Evolutionary conservation across 192 early-diverging fungal genomes (phyloP), one percentile per base, ranked within the genome.

Genomic region (Oehlia diaphana): DNA sequence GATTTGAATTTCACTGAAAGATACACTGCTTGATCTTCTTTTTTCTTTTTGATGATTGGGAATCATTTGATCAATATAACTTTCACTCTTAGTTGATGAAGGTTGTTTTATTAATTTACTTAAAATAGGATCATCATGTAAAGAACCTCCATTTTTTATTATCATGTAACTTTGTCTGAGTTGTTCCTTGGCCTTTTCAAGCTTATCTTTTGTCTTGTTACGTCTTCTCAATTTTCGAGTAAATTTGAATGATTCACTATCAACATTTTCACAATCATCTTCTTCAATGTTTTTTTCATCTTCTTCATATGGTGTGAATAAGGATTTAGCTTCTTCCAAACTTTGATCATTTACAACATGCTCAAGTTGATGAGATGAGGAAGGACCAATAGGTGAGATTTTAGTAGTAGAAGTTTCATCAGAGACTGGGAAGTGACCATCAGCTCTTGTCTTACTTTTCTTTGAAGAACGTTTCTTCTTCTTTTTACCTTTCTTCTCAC

Each of bases 131-230:
- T 79, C 79, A 63, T 70, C 77, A 47, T 58, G 67, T n/a, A 71
- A 28, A 3, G 77, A 71, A 9, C 82, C 81, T 28, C 81, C 77
- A 53, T 82, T 83, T 63, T 86, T 84, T 50, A 86, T 79, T 33
- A 86, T 50, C 33, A 83, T 63, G 35, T 83, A 47, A 66, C 83
- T 81, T 37, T 80, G 79, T 71, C 81, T 82, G 14, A 86, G 83
- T 49, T 86, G 83, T 47, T 86, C 85, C 61, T 84, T 84, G 58
- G 82, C 85, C 69, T 84, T 83, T 78, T 86, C 85, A 5, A 83
- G 4, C 2, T 70, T 80, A 61, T 82, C 82, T 31, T 76, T 82
- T 3, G 67, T 81, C 62, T 67, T 78, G 37, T 83, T 67, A 67
- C 85, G 85, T 37, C 84, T 80, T 47, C 84, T 79, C 69, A 85